Evolutionary conservation across 2,329 filamentous ascomycete species (phyloP).

Genomic region (Cercospora sp.): DNA sequence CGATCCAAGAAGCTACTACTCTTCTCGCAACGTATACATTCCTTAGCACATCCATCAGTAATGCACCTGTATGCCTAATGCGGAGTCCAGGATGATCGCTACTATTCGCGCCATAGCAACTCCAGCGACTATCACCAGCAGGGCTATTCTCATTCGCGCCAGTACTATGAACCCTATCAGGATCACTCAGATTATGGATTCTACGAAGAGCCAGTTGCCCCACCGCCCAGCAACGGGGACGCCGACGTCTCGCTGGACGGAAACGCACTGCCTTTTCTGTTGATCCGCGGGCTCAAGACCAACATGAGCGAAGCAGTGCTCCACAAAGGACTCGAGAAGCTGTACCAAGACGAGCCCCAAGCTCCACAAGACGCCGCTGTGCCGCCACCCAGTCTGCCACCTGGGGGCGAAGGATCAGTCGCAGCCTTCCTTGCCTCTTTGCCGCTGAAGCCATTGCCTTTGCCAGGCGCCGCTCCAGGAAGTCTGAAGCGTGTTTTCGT

Average conservation of each 20-base stretch:
- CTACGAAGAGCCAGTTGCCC: constrained; percentile 25
- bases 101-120: constrained; percentile 15
- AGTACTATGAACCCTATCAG: constrained; percentile 10
- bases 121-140: constrained; percentile 18
- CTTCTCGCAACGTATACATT: constrained; percentile 16
- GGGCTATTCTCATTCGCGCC: constrained; percentile 11
- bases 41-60: background rate
- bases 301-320: constrained; percentile 72
- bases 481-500: constrained; percentile 76
- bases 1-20: constrained; percentile 5
- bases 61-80: constrained; percentile 17
- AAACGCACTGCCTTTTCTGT: constrained; percentile 51
- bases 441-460: constrained; percentile 4
- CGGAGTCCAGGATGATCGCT: constrained; percentile 21
- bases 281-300: constrained; percentile 69
- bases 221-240: constrained; percentile 28
- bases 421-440: background rate
- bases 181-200: constrained; percentile 17
- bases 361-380: background rate
- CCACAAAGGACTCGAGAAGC: constrained; percentile 69
- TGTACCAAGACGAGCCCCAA: constrained; percentile 56
- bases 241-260: constrained; percentile 28
- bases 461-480: constrained; percentile 59
- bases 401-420: constrained; percentile 30
- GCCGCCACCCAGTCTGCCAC: background rate